phyloP scores from a whole-genome alignment of 768 basidiomycete species.

The Russula brevipes region DNA sequence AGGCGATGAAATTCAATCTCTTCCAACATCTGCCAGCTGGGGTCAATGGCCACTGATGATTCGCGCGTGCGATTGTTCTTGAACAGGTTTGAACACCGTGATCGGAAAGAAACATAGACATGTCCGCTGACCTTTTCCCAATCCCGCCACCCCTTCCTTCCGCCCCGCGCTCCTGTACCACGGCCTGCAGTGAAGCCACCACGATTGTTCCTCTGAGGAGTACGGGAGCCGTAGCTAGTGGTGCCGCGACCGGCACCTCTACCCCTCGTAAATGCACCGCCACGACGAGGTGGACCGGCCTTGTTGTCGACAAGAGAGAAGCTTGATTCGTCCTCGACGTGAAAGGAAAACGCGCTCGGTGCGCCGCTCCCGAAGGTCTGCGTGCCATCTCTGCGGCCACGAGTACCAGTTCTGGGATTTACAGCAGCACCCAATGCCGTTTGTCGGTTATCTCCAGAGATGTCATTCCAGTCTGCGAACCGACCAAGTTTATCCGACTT shows the following conservation, averaged over 20 bases:
- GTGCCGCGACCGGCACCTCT: constrained; percentile 37
- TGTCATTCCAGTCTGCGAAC: constrained; percentile 96
- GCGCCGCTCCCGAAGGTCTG: constrained; percentile 88
- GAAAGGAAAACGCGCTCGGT: constrained; percentile 90
- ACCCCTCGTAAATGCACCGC: constrained; percentile 57
- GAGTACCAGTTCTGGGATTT: constrained; percentile 42
- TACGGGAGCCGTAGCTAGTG: constrained; percentile 40
- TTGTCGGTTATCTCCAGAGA: constrained; percentile 59
- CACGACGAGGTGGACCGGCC: constrained; percentile 60
- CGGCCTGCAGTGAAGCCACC: constrained; percentile 40
- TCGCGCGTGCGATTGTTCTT: constrained; percentile 82
- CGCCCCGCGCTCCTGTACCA: constrained; percentile 46
- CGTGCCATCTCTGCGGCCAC: constrained; percentile 65
- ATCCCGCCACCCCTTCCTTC: constrained; percentile 81
- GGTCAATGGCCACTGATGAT: constrained; percentile 87
- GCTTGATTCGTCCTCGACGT: constrained; percentile 94
- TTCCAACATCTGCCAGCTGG: constrained; percentile 92
- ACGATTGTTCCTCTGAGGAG: constrained; percentile 42
- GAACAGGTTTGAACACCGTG: constrained; percentile 7
- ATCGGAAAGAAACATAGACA: background rate
- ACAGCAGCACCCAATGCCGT: constrained; percentile 42
- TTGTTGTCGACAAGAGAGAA: constrained; percentile 97
- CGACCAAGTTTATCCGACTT: constrained; percentile 98
- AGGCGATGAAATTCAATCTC: constrained; percentile 96
- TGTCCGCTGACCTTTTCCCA: constrained; percentile 76